Evolutionary conservation across 2,329 filamentous ascomycete species (phyloP).

Genomic region (Pyricularia sp.): DNA sequence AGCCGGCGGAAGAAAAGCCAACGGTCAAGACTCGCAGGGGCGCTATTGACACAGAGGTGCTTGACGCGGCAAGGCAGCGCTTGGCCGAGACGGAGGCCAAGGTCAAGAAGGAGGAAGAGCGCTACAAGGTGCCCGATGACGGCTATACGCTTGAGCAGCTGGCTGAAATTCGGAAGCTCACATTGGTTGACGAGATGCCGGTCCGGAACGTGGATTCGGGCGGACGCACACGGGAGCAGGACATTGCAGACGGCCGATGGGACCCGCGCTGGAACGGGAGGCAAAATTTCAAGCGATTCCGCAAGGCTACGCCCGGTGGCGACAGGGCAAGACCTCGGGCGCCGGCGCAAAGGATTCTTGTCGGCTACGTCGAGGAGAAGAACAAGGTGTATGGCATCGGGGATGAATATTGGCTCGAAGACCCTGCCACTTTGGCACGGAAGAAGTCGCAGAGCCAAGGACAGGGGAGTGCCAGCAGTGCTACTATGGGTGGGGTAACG

Average conservation of each 20-base stretch:
- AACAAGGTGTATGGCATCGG: constrained; percentile 65
- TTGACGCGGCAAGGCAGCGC: constrained; percentile 53
- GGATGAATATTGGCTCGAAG: constrained; percentile 67
- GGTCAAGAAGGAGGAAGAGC: constrained; percentile 42
- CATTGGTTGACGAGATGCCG: constrained; percentile 69
- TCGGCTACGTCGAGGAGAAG: constrained; percentile 62
- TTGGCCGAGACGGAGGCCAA: constrained; percentile 59
- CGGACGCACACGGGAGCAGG: constrained; percentile 34
- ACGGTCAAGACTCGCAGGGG: constrained; percentile 12
- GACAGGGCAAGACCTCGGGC: constrained; percentile 24
- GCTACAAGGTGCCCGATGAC: constrained; percentile 43
- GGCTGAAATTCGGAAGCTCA: constrained; percentile 61
- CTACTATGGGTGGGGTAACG: background rate
- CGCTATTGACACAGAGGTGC: constrained; percentile 50
- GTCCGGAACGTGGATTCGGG: constrained; percentile 33
- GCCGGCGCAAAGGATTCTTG: constrained; percentile 38
- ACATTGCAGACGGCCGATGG: constrained; percentile 56
- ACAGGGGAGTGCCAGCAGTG: constrained; percentile 1
- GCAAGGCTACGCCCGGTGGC: constrained; percentile 40
- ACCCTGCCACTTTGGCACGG: constrained; percentile 14
- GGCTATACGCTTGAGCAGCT: constrained; percentile 48
- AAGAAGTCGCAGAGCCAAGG: constrained; percentile 14
- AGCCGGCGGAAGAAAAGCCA: constrained; percentile 6
- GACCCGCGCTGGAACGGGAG: constrained; percentile 86
- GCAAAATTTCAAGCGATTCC: constrained; percentile 93